phyloP scores from a whole-genome alignment of 371 early-diverging fungal species.

The Amoeboaphelidium protococcarum region DNA sequence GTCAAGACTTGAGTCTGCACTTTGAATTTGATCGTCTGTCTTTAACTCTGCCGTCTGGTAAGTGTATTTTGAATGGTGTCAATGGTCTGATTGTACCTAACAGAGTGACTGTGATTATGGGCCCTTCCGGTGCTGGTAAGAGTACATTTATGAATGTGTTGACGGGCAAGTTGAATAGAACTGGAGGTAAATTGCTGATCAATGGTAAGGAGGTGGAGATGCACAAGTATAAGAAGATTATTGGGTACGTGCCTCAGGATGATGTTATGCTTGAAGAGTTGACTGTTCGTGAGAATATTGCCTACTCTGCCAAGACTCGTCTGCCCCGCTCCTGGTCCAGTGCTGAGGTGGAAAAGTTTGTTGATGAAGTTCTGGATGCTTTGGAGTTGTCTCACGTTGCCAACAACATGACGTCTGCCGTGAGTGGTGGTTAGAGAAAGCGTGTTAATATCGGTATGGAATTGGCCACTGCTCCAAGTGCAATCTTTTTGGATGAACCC shows the following conservation, averaged over 20 bases:
- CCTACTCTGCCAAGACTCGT: background rate
- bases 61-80: background rate
- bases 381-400: background rate
- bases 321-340: background rate
- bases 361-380: background rate
- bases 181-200: constrained; percentile 18
- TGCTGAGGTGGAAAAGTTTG: background rate
- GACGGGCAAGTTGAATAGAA: constrained; percentile 27
- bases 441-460: constrained; percentile 59
- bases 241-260: constrained; percentile 34
- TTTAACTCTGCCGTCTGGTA: background rate
- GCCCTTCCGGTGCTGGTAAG: background rate
- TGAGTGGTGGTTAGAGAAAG: constrained; percentile 72
- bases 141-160: constrained; percentile 12
- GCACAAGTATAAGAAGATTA: constrained; percentile 28
- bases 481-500: background rate
- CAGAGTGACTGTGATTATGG: background rate
- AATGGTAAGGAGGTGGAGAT: constrained; percentile 29
- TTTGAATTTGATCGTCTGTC: background rate
- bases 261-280: constrained; percentile 28
- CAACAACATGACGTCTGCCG: constrained; percentile 11
- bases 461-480: background rate
- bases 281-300: constrained; percentile 6
- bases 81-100: background rate
- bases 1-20: background rate